These are phyloP conservation scores for Moesziomyces sp. DNA, from an alignment of 1,284 basidiomycete genomes.

Conservation along the genomic window DNA sequence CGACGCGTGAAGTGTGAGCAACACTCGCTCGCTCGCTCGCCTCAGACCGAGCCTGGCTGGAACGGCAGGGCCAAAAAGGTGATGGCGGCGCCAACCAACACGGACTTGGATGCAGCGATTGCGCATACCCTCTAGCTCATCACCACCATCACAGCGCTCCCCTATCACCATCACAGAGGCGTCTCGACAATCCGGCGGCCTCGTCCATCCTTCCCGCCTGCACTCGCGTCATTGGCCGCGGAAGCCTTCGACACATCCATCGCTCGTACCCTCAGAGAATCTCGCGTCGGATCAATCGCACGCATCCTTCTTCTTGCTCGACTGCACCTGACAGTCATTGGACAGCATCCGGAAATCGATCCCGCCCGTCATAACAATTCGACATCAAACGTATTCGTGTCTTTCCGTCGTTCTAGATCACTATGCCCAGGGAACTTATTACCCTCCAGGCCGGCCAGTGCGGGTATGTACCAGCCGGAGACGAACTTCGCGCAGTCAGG, in stretches of 20 bases:
- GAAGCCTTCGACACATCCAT: background rate
- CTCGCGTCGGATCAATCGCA: background rate
- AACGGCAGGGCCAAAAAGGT: conserved; percentile 12
- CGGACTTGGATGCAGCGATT: background rate
- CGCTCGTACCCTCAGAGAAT: too few relatives aligned
- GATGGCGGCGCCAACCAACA: conserved; percentile 21
- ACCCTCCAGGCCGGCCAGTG: conserved; percentile 67
- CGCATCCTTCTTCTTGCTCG: background rate
- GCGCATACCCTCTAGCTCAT: background rate
- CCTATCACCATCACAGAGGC: conserved; percentile 6
- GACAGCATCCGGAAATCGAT: background rate
- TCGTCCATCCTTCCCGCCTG: too few relatives aligned
- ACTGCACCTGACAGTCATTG: background rate
- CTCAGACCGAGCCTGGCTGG: background rate
- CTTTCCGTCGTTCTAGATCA: background rate
- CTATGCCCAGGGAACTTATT: conserved; percentile 66
- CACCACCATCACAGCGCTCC: background rate
- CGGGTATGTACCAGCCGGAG: conserved; percentile 29
- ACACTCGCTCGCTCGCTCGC: conserved; percentile 5
- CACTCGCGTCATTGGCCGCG: background rate
- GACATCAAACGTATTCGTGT: background rate
- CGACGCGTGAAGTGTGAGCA: conserved; percentile 37
- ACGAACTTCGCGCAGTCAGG: too few relatives aligned
- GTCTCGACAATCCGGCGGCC: background rate
- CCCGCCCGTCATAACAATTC: too few relatives aligned